phyloP scores from a whole-genome alignment of 768 basidiomycete genomes.

The Arthromyces matolae region DNA sequence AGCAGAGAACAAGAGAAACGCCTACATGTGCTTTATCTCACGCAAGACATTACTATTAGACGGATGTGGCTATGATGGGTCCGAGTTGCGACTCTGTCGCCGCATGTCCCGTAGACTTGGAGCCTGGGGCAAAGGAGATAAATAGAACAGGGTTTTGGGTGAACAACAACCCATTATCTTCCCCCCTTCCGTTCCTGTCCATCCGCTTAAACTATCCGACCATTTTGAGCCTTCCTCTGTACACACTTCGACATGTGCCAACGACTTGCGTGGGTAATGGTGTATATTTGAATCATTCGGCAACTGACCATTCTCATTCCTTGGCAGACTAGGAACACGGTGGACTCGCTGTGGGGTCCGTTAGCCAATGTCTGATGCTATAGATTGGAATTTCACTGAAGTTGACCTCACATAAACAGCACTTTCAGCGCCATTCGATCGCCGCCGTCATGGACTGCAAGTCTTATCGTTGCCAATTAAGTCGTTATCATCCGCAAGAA shows the following conservation, averaged over 20 bases:
- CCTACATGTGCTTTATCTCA: slow-evolving; percentile 36
- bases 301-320: slow-evolving; percentile 7
- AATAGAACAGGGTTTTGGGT: slow-evolving; percentile 13
- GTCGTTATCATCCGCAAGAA: slow-evolving; percentile 51
- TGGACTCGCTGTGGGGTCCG: slow-evolving; percentile 70
- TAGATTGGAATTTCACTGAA: not conserved
- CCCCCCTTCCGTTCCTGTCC: slow-evolving; percentile 5
- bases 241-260: slow-evolving; percentile 52
- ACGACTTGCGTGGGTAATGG: slow-evolving; percentile 66
- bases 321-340: slow-evolving; percentile 64
- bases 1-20: slow-evolving; percentile 27
- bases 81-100: slow-evolving; percentile 24
- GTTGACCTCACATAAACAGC: slow-evolving; percentile 38
- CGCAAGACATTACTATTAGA: slow-evolving; percentile 23
- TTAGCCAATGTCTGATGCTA: not conserved
- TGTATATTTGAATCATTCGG: slow-evolving; percentile 10
- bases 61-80: slow-evolving; percentile 28
- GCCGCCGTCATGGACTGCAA: slow-evolving; percentile 76
- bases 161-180: not conserved
- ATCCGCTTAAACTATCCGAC: not conserved
- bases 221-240: not conserved
- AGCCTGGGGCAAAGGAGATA: slow-evolving; percentile 15
- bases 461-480: slow-evolving; percentile 58
- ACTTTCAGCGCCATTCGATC: slow-evolving; percentile 75
- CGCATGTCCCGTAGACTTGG: slow-evolving; percentile 23